Percentiles rank a stretch among this genome's conserved stretches.
Conservation (phyloP, 768 basidiomycete genomes). For the Lactifluus volemus region DNA sequence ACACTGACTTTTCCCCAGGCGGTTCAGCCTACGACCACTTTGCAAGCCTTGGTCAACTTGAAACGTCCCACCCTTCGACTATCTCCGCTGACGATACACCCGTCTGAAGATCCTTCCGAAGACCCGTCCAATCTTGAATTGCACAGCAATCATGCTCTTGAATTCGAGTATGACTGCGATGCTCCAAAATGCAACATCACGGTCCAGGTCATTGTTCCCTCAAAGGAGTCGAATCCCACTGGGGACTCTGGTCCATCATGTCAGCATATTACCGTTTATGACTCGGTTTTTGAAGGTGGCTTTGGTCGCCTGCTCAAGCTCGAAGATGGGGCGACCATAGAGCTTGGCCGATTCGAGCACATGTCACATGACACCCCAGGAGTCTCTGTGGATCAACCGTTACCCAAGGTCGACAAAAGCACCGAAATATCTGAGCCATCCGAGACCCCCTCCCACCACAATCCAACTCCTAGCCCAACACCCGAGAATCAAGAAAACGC, state of each 20-base stretch:
- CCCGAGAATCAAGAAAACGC: constrained; percentile 20
- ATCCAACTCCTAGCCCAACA: constrained; percentile 22
- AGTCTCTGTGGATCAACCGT: not conserved
- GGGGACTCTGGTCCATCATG: constrained; percentile 20
- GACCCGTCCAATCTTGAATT: constrained; percentile 37
- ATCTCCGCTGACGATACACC: constrained; percentile 44
- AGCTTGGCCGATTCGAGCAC: constrained; percentile 67
- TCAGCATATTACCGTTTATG: constrained; percentile 51
- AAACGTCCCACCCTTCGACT: constrained; percentile 83
- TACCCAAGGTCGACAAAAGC: constrained; percentile 1
- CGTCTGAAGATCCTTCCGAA: constrained; percentile 28
- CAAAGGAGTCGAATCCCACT: constrained; percentile 46
- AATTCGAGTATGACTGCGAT: constrained; percentile 91
- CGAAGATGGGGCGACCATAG: constrained; percentile 71
- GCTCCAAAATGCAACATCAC: constrained; percentile 77
- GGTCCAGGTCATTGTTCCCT: constrained; percentile 64
- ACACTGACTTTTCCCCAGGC: constrained; percentile 33
- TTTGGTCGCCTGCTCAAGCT: constrained; percentile 68
- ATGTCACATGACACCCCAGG: not conserved
- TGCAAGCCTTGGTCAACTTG: constrained; percentile 91
- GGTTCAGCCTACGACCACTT: constrained; percentile 80
- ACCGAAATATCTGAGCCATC: constrained; percentile 1
- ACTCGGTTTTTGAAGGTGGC: constrained; percentile 67
- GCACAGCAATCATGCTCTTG: constrained; percentile 65
- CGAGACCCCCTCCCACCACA: not conserved